These are phyloP conservation scores for Cadophora luteo-olivacea DNA, from an alignment of 2,329 filamentous ascomycete species.

Conservation along the genomic window DNA sequence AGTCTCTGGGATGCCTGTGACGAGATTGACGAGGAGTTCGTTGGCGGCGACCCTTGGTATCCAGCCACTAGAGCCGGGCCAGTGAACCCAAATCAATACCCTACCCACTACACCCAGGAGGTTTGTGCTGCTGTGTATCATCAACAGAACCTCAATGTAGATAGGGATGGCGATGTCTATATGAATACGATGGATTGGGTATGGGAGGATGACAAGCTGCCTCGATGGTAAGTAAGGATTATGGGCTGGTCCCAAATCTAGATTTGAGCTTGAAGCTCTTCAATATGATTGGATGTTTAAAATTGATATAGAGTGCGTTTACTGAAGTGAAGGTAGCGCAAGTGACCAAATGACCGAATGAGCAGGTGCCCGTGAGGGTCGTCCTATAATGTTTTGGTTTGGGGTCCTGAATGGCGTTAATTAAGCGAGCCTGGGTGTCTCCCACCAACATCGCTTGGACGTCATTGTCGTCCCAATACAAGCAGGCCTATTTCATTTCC, in stretches of 20 bases:
- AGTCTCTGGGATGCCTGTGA: slow-evolving; percentile 3
- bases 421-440: too few relatives aligned
- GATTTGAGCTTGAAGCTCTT: neutral
- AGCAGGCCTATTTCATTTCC: too few relatives aligned
- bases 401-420: too few relatives aligned
- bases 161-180: slow-evolving; percentile 1
- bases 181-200: neutral
- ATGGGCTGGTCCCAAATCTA: slow-evolving; percentile 5
- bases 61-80: neutral
- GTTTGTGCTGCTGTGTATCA: neutral
- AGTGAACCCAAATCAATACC: neutral
- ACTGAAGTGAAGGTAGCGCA: too few relatives aligned
- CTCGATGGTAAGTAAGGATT: slow-evolving; percentile 2
- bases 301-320: too few relatives aligned
- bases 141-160: neutral
- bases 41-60: neutral
- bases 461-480: too few relatives aligned
- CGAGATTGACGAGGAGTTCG: slow-evolving; percentile 3
- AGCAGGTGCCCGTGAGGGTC: too few relatives aligned
- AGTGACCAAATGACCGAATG: too few relatives aligned
- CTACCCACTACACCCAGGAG: neutral
- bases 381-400: too few relatives aligned
- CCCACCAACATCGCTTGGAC: too few relatives aligned
- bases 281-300: slow-evolving; percentile 2
- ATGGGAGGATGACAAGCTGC: neutral